Conservation (phyloP, 1,139 yeast species). For the Hanseniaspora gamundiae region DNA sequence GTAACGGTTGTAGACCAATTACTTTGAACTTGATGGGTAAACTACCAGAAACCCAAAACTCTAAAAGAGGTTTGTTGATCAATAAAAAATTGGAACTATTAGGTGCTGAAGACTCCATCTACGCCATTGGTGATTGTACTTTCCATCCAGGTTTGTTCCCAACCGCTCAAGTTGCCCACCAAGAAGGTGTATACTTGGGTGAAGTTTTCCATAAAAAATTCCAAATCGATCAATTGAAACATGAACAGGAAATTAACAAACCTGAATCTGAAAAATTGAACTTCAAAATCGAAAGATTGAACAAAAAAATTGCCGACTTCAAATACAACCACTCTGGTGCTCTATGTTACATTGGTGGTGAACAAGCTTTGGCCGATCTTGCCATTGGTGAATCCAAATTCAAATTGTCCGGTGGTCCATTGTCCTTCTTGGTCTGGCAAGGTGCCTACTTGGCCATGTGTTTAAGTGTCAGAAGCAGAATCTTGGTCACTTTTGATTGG, state of each 20-base stretch:
- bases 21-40: slow-evolving; percentile 53
- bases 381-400: slow-evolving; percentile 76
- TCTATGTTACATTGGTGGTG: slow-evolving; percentile 75
- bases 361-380: slow-evolving; percentile 87
- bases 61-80: slow-evolving; percentile 80
- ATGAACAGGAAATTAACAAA: slow-evolving; percentile 18
- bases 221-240: slow-evolving; percentile 43
- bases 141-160: slow-evolving; percentile 81
- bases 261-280: slow-evolving; percentile 23
- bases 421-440: slow-evolving; percentile 90
- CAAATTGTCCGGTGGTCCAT: slow-evolving; percentile 78
- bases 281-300: slow-evolving; percentile 27
- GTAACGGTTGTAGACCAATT: slow-evolving; percentile 81
- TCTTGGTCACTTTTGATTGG: slow-evolving; percentile 82
- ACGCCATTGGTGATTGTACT: slow-evolving; percentile 91
- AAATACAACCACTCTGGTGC: slow-evolving; percentile 61
- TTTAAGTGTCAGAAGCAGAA: slow-evolving; percentile 76
- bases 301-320: slow-evolving; percentile 36
- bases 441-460: slow-evolving; percentile 89
- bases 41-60: slow-evolving; percentile 70
- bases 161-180: slow-evolving; percentile 95
- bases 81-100: slow-evolving; percentile 73
- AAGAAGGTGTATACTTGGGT: slow-evolving; percentile 80
- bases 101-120: slow-evolving; percentile 67
- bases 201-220: slow-evolving; percentile 57